Evolutionary conservation across 2,329 filamentous ascomycete species (phyloP).

Genomic region (Beauveria varroae): DNA sequence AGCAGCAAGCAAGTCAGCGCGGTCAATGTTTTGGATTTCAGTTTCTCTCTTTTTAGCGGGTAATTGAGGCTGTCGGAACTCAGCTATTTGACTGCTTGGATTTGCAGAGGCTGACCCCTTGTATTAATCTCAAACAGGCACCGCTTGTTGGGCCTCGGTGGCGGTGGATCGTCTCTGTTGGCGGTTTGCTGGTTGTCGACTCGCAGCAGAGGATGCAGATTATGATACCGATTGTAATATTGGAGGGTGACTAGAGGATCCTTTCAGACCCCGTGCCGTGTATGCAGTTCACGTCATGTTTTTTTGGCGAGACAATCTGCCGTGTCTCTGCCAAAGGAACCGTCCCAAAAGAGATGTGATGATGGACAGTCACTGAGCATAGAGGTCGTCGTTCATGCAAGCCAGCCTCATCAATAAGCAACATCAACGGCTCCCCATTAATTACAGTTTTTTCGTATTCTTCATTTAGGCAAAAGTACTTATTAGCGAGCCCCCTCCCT

Average conservation of each 20-base stretch:
- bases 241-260: conserved; percentile 7
- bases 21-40: neutral
- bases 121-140: conserved; percentile 9
- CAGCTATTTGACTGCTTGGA: neutral
- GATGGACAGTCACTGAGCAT: no score
- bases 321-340: no score
- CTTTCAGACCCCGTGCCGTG: neutral
- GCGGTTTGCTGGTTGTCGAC: neutral
- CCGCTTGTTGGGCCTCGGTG: neutral
- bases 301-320: no score
- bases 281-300: no score
- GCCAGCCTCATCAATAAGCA: no score
- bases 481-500: no score
- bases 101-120: neutral
- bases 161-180: neutral
- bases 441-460: no score
- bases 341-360: no score
- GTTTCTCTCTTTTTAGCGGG: neutral
- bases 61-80: neutral
- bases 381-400: no score
- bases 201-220: conserved; percentile 4
- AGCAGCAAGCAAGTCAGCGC: neutral
- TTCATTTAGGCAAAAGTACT: no score
- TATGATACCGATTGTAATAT: conserved; percentile 11
- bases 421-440: no score